phyloP scores from a whole-genome alignment of 305 asterid species.

The Solanum hybrid region DNA sequence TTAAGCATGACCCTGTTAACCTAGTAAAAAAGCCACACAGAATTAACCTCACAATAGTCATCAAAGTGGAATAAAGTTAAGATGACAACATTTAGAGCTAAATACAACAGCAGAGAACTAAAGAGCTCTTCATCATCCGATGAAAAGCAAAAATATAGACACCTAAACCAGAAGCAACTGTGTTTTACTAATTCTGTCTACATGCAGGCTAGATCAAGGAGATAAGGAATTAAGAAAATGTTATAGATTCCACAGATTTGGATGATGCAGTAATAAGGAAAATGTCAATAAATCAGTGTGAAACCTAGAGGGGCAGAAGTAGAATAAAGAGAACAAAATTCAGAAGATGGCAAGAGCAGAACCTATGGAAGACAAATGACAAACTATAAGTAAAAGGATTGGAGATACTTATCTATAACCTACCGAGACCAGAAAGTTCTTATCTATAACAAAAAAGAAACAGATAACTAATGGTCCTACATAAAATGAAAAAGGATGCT shows the following conservation, averaged over 20 bases:
- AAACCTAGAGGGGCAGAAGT: neutral
- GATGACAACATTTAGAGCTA: neutral
- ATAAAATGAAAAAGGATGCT: neutral
- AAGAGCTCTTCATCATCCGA: neutral
- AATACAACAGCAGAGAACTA: neutral
- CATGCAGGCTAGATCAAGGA: neutral
- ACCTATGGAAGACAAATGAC: neutral
- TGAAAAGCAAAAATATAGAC: neutral
- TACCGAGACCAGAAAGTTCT: neutral
- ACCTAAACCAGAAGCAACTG: neutral
- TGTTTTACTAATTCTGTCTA: neutral
- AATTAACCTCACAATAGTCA: neutral
- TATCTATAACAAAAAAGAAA: neutral
- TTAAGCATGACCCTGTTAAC: neutral
- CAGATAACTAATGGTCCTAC: neutral
- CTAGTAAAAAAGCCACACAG: neutral
- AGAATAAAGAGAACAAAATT: neutral
- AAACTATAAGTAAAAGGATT: neutral
- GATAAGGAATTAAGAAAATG: neutral
- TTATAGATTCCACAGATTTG: neutral
- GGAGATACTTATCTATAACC: neutral
- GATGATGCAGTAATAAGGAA: neutral
- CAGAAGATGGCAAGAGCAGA: neutral
- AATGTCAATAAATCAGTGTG: neutral
- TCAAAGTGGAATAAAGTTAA: neutral